Base-by-base conservation (phyloP, 768 basidiomycete species). In the Agrocybe praecox region DNA sequence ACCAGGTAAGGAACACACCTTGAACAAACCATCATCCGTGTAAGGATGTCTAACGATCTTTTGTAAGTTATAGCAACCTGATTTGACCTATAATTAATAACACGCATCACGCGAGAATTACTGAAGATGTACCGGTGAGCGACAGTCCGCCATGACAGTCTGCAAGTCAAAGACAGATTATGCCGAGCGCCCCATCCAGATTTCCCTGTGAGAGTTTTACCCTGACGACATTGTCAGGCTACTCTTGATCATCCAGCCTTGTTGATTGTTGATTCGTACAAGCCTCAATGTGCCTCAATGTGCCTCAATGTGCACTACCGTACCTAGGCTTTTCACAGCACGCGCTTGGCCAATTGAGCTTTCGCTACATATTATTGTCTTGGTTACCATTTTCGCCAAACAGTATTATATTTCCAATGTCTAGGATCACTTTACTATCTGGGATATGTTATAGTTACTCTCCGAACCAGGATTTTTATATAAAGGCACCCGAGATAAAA, bases 351-450 rank as follows among this genome's bases (percentile, higher is more conserved):
- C 23, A 53, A 26, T 29, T 46, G 47, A 42, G 43, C 51, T 53
- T 29, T 59, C 40, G 57, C 36, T 48, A 22, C 52, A 46, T 57
- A 50, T 58, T 48, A 60, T 64, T 54, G 62, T 52, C 62, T 47
- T 64, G 60, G 62, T 61, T 56, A 64, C 62, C 48, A 40, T 36
- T 33, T 34, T 50, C 32, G 54, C 53, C 46, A 42, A 18, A 36
- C 52, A 46, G 50, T 46, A 46, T 42, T 15, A 40, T 46, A 53
- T 56, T 18, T 55, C 49, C 44, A 58, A 49, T 8, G 8, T 17
- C 14, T n/a, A 40, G 36, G 36, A 29, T 52, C 49, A 49, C 18
- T 6, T 15, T 52, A n/a, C 36, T 14, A 40, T 40, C 36, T 40
- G 12, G 36, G 36, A 40, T 40, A 40, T 12, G 6, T 14, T 40